Percentiles rank a stretch among this genome's conserved stretches.
Conservation (phyloP, 441 rosid species). For the Flueggea neowawraea region DNA sequence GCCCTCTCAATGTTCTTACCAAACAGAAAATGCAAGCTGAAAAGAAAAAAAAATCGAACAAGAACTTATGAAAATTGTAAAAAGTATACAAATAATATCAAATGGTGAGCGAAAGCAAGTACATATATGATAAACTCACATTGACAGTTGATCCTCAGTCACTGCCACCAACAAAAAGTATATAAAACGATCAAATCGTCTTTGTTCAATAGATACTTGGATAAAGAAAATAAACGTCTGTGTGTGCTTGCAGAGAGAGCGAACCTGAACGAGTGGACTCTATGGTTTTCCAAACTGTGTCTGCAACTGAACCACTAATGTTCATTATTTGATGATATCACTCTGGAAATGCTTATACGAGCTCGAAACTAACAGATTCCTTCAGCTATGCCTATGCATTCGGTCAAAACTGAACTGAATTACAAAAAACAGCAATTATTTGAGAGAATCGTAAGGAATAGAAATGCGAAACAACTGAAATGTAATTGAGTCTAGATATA, state of each 20-base stretch:
- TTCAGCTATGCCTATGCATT: no score
- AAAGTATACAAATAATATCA: background rate
- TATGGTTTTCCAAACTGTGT: conserved; percentile 42
- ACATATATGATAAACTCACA: conserved; percentile 23
- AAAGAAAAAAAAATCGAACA: background rate
- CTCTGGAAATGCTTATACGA: no score
- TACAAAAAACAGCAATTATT: no score
- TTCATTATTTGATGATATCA: conserved; percentile 17
- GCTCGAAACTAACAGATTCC: no score
- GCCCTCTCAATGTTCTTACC: conserved; percentile 87
- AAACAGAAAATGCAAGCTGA: conserved; percentile 74
- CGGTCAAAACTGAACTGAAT: no score
- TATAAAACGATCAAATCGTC: background rate
- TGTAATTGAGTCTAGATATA: no score
- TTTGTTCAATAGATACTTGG: background rate
- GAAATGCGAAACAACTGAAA: no score
- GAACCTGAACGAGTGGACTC: conserved; percentile 47
- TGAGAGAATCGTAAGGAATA: no score
- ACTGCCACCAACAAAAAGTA: conserved; percentile 24
- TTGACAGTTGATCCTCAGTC: conserved; percentile 52
- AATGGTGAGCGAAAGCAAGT: background rate
- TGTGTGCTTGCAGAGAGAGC: background rate
- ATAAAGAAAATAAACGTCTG: background rate
- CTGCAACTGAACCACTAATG: conserved; percentile 40
- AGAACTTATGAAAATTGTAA: background rate